phyloP scores from a whole-genome alignment of 257 asterid genomes.

The Avicennia marina region DNA sequence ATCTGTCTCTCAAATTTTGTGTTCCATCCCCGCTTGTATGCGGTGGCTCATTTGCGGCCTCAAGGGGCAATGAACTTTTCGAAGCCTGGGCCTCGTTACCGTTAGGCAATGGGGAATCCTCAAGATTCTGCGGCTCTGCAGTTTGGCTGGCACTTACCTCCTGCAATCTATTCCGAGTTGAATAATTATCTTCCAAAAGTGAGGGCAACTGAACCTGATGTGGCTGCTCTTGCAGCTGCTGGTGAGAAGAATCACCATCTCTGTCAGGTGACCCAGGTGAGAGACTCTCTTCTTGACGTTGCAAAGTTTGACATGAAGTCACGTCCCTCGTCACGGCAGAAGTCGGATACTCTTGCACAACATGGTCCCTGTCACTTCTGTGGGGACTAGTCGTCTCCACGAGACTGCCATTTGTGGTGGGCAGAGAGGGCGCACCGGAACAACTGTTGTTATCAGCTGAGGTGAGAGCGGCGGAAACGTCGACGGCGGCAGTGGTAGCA shows the following conservation, averaged over 20 bases:
- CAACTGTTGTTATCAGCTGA: neutral
- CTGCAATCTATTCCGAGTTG: neutral
- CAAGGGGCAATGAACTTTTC: neutral
- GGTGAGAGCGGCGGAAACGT: slow-evolving; percentile 14
- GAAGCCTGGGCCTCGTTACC: slow-evolving; percentile 7
- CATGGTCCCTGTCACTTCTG: slow-evolving; percentile 2
- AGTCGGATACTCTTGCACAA: no score
- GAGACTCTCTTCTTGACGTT: slow-evolving; percentile 13
- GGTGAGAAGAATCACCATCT: slow-evolving; percentile 6
- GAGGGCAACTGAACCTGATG: neutral
- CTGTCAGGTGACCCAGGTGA: slow-evolving; percentile 1
- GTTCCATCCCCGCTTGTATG: neutral
- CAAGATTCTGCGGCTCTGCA: slow-evolving; percentile 9
- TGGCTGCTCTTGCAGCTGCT: neutral
- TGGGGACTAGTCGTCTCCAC: slow-evolving; percentile 3
- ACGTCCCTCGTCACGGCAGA: no score
- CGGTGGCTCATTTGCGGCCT: slow-evolving; percentile 2
- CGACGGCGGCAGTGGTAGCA: slow-evolving; percentile 18
- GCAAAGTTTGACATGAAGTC: no score
- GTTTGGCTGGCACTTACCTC: slow-evolving; percentile 7
- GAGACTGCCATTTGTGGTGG: slow-evolving; percentile 8
- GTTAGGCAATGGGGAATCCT: neutral
- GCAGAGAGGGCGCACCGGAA: slow-evolving; percentile 6
- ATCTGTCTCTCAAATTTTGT: slow-evolving; percentile 6
- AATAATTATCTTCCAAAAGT: slow-evolving; percentile 6